Percentiles rank a stretch among this genome's conserved stretches.
Evolutionary conservation across 306 rosid species (phyloP).

Genomic region (Corylus heterophylla): DNA sequence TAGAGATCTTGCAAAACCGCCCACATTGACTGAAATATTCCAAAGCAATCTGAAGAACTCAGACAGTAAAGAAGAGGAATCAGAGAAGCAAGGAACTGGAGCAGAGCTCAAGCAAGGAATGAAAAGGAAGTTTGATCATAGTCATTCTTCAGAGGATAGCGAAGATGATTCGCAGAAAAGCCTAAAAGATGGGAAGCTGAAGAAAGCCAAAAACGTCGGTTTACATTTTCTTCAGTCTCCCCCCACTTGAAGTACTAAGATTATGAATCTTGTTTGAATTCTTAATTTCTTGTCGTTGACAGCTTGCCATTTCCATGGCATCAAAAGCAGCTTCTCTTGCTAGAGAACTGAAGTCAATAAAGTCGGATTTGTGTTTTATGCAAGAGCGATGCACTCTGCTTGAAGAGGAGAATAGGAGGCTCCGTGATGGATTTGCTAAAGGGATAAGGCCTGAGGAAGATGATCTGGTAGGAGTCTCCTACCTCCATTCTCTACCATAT

Average conservation of each 20-base stretch:
- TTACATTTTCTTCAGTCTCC: neutral
- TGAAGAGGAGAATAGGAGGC: conserved; percentile 87
- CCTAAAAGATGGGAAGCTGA: conserved; percentile 50
- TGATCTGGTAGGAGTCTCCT: conserved; percentile 61
- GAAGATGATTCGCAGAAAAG: conserved; percentile 39
- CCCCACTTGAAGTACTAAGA: neutral
- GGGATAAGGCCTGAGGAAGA: conserved; percentile 90
- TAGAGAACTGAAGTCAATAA: conserved; percentile 72
- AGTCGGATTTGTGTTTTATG: conserved; percentile 69
- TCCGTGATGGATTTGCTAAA: conserved; percentile 66
- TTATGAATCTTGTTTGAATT: conserved; percentile 6
- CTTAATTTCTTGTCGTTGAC: neutral
- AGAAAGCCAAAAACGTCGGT: conserved; percentile 83
- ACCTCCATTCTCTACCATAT: neutral
- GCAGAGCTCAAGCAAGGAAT: conserved; percentile 51
- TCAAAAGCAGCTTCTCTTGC: conserved; percentile 76
- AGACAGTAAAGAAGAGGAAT: conserved; percentile 42
- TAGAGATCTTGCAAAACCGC: conserved; percentile 73
- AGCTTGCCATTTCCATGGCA: conserved; percentile 95
- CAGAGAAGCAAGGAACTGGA: conserved; percentile 30
- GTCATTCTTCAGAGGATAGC: conserved; percentile 50
- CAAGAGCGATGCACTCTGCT: conserved; percentile 75
- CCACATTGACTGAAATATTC: conserved; percentile 77
- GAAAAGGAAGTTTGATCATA: conserved; percentile 66
- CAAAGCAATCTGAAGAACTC: conserved; percentile 44